These are phyloP conservation scores for Globisporangium cystogenes DNA, from an alignment of 352 stramenopile species.

Conservation along the genomic window DNA sequence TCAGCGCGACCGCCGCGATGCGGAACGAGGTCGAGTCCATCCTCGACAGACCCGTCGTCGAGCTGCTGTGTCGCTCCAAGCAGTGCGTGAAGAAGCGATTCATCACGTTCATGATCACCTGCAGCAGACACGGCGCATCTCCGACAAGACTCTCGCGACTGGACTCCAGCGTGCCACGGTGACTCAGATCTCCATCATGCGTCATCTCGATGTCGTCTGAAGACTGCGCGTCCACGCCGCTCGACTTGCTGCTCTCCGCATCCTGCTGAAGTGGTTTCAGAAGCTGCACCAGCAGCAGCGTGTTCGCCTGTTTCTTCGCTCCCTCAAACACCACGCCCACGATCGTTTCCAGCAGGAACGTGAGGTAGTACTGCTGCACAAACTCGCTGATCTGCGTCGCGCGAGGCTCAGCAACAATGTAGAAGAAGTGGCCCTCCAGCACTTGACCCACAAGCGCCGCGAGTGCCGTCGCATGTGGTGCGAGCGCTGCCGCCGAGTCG, in stretches of 20 bases:
- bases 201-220: conserved; percentile 27
- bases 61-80: conserved; percentile 1
- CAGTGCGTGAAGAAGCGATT: conserved; percentile 20
- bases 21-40: conserved; percentile 69
- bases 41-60: conserved; percentile 20
- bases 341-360: conserved; percentile 77
- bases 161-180: not conserved
- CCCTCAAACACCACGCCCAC: conserved; percentile 65
- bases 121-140: conserved; percentile 28
- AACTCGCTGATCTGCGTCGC: conserved; percentile 48
- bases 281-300: conserved; percentile 59
- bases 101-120: conserved; percentile 49
- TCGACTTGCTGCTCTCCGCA: conserved; percentile 1
- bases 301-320: conserved; percentile 77
- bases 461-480: conserved; percentile 49
- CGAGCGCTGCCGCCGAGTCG: conserved; percentile 44
- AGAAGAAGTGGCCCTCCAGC: conserved; percentile 45
- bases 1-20: conserved; percentile 52
- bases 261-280: conserved; percentile 31
- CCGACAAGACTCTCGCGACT: not conserved
- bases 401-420: conserved; percentile 32
- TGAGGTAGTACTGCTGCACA: conserved; percentile 70
- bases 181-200: conserved; percentile 8
- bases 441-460: conserved; percentile 36
- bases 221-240: not conserved